Evolutionary conservation across 2,329 filamentous ascomycete genomes (phyloP), one percentile per base, ranked within the genome.

Genomic region (Colletotrichum agaves): DNA sequence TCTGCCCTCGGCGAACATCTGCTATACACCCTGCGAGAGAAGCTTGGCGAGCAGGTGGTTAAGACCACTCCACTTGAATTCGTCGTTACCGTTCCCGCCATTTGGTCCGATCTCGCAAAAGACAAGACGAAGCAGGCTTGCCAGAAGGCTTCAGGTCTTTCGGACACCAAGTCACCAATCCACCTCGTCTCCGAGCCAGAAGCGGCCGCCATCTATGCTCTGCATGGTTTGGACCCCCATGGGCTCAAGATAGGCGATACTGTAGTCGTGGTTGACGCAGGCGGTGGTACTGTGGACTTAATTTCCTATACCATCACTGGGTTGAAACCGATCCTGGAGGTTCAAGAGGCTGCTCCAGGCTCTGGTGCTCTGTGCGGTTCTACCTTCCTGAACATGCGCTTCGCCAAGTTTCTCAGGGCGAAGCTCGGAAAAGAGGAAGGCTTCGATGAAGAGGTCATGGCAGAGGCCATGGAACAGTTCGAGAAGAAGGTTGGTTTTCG

Each of bases 21-120:
- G 4, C 76, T 83, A 67, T 77, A 78, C 52, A 78, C 80, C 1
- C 74, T 88, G 15, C 75, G 80, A 46, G 74, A 78, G 43, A 78
- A 79, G 4, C 73, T 87, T 1, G 82, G 82, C 2, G 73, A 75
- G 1, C 77, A 76, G 2, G 78, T 84, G 19, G 75, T 86, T 5
- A 75, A 76, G 4, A 80, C 76, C 17, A 85, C 78, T 0, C 78
- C 82, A 0, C 79, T 86, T 69, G 81, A 88, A 61, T 87, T 87
- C 63, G 81, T 88, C 49, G 76, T 88, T 19, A 87, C 87, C 0
- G 85, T 88, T 0, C 87, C 87, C 0, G 86, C 86, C 5, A 85
- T 89, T 7, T 89, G 87, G 87, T 85, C 82, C 41, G 85, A 87
- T 49, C 77, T 78, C 5, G 85, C 86, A 33, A 87, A 85, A 58